These are phyloP conservation scores for Pulveroboletus sp. DNA, from an alignment of 768 basidiomycete genomes.

Conservation along the genomic window DNA sequence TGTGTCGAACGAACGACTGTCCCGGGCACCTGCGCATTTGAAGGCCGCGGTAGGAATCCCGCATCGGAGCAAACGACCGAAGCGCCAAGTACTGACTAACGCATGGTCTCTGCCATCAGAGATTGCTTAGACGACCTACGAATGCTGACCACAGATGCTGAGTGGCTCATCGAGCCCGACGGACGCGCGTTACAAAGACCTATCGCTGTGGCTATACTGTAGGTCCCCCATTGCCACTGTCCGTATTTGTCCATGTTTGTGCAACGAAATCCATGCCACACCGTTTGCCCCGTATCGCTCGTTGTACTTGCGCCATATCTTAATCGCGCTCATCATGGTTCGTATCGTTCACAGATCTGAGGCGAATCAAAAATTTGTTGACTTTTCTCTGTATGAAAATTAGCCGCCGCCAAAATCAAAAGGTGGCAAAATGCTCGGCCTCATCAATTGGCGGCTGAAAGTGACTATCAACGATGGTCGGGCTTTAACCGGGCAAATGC, in stretches of 20 bases:
- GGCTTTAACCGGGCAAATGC: conserved; percentile 94
- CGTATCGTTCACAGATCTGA: conserved; percentile 20
- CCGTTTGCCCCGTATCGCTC: conserved; percentile 24
- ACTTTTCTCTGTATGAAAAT: conserved; percentile 1
- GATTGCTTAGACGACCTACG: background rate
- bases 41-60: too few relatives aligned
- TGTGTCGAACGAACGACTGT: too few relatives aligned
- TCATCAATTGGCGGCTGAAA: conserved; percentile 97
- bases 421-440: conserved; percentile 95
- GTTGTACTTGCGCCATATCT: conserved; percentile 17
- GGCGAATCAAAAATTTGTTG: background rate
- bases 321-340: conserved; percentile 57
- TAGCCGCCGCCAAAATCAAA: conserved; percentile 96
- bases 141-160: background rate
- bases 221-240: too few relatives aligned
- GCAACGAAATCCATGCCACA: conserved; percentile 6
- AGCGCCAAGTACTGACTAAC: background rate
- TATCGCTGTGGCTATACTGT: too few relatives aligned
- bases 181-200: too few relatives aligned
- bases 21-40: too few relatives aligned
- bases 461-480: conserved; percentile 98
- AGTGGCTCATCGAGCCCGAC: background rate
- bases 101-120: background rate
- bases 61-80: background rate
- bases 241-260: conserved; percentile 35